Evolutionary conservation across 1,284 basidiomycete genomes (phyloP), one percentile per base, ranked within the genome.

Genomic region (Naganishia cerealis): DNA sequence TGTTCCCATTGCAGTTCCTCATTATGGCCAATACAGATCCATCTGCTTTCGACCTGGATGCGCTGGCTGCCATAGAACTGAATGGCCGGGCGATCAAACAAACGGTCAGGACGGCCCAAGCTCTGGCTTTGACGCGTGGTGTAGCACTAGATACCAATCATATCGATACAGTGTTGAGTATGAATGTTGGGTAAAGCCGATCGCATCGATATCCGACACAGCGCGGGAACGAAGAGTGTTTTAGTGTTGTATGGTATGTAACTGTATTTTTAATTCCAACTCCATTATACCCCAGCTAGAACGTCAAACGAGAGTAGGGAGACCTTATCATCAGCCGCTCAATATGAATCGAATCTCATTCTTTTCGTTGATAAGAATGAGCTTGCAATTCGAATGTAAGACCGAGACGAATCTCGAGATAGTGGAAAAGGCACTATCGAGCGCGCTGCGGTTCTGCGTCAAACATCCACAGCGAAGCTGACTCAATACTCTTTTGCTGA

Each of bases 1-100:
- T 46, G 43, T 46, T 40, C n/a, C 9, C 18, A 10, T 26, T 43
- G 8, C 43, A 59, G 57, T 59, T 59, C 26, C 57, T 59, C 57
- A 29, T n/a, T 15, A 48, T 59, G 57, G 57, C 57, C 8, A 36
- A 59, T 33, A 48, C 57, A 21, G 59, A 52, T 52, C 48, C 9
- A 16, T 18, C 54, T 7, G n/a, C 21, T 10, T 69, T 69, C 29
- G 62, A 72, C 54, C 38, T 72, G 8, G 55, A 40, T 29, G 53
- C 40, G 4, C 43, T 70, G n/a, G 63, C 68, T 2, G 42, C 53
- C 7, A 53, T 46, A 26, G 36, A 57, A 38, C 48, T 72, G 16
- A 71, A 72, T 38, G 72, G 72, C 0, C 57, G 72, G 18, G 70
- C 68, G 36, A 72, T 72, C 65, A 71, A 71, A 57, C 72, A 72